Evolutionary conservation across 2,329 filamentous ascomycete genomes (phyloP), one percentile per base, ranked within the genome.

Genomic region (Calycina marina): DNA sequence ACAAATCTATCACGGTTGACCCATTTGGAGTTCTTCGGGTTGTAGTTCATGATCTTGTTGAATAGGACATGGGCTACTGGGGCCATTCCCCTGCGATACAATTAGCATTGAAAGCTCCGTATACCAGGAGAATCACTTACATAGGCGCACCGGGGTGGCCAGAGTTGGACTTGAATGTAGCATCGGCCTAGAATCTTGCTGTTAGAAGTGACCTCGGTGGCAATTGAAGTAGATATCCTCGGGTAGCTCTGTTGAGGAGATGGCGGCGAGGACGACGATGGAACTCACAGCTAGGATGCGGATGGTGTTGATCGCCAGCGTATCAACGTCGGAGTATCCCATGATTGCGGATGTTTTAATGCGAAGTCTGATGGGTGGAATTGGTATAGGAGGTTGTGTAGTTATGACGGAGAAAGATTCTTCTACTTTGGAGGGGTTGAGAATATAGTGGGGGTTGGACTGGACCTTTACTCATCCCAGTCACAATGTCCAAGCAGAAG

Each of bases 11-110:
- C 90, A 56, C 90, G 79, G 75, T 96, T 96, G 52, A 90, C 55
- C 86, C 86, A 98, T 45, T 84, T 70, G 51, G 90, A 83, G 74
- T 93, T 94, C 78, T 94, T 92, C 53, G 90, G 90, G 78, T 96
- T 98, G 74, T 94, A 98, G 60, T 66, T 92, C 84, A 98, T 84
- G 72, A 94, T 92, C 63, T 90, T 92, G 75, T 93, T 93, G 69
- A 83, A 98, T 45, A 98, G 75, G 54, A 96, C 84, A 71, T 96
- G 90, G 60, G 90, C 78, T 55, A 86, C 76, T 42, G 90, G 88
- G 55, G 90, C 90, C 83, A 96, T 73, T 57, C 72, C 72, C 72
- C 71, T 76, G 40, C 12, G 41, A 13, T 6, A 31, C n/a, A 24
- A 13, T 14, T 14, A 10, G 5, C n/a, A 28, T 10, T 14, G 30